Percentiles rank a stretch among this genome's conserved stretches.
phyloP scores from a whole-genome alignment of 805 yeast species.

The Candida loeiensis region DNA sequence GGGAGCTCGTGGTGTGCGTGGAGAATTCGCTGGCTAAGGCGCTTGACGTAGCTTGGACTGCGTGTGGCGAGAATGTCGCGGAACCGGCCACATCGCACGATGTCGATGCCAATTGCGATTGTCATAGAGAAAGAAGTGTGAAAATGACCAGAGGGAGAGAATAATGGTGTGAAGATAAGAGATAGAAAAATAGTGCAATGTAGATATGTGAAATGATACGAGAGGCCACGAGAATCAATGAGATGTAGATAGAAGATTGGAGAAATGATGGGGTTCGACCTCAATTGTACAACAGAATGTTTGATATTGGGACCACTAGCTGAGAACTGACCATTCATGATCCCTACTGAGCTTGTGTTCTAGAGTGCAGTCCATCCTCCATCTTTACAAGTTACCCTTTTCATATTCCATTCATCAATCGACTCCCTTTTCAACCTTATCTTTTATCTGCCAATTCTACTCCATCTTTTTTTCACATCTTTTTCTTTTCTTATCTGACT shows the following conservation, averaged over 20 bases:
- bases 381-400: too few relatives aligned
- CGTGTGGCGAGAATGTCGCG: slow-evolving; percentile 34
- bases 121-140: background rate
- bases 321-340: background rate
- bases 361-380: background rate
- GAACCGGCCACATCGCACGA: slow-evolving; percentile 48
- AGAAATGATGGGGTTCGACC: too few relatives aligned
- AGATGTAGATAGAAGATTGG: background rate
- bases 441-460: background rate
- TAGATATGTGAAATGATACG: background rate
- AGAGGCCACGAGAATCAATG: background rate
- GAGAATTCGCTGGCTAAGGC: slow-evolving; percentile 48
- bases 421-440: background rate
- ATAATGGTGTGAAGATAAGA: background rate
- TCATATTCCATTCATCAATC: background rate
- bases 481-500: background rate
- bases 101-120: slow-evolving; percentile 50
- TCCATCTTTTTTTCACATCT: background rate
- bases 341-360: background rate
- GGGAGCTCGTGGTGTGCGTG: slow-evolving; percentile 44
- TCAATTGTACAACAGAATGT: too few relatives aligned
- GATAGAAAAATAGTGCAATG: background rate
- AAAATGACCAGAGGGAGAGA: background rate
- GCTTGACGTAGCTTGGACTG: slow-evolving; percentile 26
- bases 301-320: too few relatives aligned